Percentiles rank a stretch among this genome's conserved stretches.
Evolutionary conservation across 345 rosid species (phyloP).

Genomic region (Triadica sebifera): DNA sequence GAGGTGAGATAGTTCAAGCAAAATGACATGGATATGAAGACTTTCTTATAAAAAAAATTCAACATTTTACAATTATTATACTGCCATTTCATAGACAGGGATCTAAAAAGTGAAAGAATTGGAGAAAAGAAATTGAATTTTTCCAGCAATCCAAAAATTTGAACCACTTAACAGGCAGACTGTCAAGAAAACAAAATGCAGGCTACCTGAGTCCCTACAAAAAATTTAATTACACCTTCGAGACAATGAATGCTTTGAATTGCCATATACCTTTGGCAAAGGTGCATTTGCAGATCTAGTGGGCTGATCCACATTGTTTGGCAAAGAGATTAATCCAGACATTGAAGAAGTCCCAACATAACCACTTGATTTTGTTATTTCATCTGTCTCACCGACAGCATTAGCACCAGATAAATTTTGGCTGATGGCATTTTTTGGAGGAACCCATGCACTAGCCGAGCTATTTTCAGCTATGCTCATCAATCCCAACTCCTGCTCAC

Average conservation of each 20-base stretch:
- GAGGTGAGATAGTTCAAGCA: neutral
- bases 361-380: slow-evolving; percentile 36
- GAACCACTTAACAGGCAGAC: neutral
- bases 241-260: neutral
- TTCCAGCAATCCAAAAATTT: neutral
- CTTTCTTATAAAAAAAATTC: neutral
- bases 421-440: slow-evolving; percentile 33
- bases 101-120: neutral
- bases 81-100: neutral
- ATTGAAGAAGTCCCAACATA: slow-evolving; percentile 39
- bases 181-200: neutral
- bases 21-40: neutral
- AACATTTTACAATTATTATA: neutral
- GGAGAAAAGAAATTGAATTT: neutral
- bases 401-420: slow-evolving; percentile 18
- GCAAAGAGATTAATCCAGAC: slow-evolving; percentile 40
- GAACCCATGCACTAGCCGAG: slow-evolving; percentile 26
- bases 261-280: slow-evolving; percentile 51
- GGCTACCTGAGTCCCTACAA: neutral
- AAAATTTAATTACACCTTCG: neutral
- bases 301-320: slow-evolving; percentile 39
- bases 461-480: slow-evolving; percentile 73
- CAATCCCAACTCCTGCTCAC: slow-evolving; percentile 77
- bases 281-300: slow-evolving; percentile 41
- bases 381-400: slow-evolving; percentile 8